Evolutionary conservation across 768 basidiomycete species (phyloP).

Genomic region (Mycena leptocephala): DNA sequence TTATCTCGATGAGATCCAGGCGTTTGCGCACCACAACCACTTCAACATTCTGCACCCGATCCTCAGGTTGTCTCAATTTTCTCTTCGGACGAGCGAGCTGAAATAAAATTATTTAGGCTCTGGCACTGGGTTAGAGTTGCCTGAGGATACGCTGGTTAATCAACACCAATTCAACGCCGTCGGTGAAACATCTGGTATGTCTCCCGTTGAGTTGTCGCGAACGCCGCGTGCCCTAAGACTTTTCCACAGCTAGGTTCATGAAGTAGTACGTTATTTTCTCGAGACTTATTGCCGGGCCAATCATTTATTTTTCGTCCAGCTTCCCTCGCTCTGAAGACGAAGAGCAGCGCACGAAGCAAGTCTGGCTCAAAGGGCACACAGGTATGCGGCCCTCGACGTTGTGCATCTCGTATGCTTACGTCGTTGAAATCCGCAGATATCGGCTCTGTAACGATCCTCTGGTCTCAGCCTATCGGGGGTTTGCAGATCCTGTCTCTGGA

Average conservation of each 20-base stretch:
- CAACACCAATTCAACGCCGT: conserved; percentile 54
- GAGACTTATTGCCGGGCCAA: no score
- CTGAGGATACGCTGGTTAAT: conserved; percentile 61
- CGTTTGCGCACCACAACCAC: conserved; percentile 55
- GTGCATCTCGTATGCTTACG: no score
- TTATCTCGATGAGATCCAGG: conserved; percentile 53
- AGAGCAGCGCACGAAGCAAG: conserved; percentile 59
- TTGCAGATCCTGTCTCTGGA: conserved; percentile 61
- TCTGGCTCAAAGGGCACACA: conserved; percentile 69
- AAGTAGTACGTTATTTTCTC: no score
- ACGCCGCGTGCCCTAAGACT: no score
- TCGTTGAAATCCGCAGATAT: conserved; percentile 52
- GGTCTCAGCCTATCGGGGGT: conserved; percentile 65
- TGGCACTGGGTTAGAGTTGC: conserved; percentile 64
- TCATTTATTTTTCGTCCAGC: no score
- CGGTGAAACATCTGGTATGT: conserved; percentile 59
- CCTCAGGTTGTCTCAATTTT: conserved; percentile 44
- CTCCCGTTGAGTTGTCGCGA: no score
- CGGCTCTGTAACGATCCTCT: conserved; percentile 62
- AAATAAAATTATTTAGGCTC: conserved; percentile 42
- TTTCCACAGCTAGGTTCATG: no score
- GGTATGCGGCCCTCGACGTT: no score
- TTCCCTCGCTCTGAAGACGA: conserved; percentile 62
- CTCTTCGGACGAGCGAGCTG: neutral
- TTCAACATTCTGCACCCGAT: conserved; percentile 54